Evolutionary conservation across 2,329 filamentous ascomycete genomes (phyloP), one percentile per base, ranked within the genome.

Genomic region (Fusarium sp.): DNA sequence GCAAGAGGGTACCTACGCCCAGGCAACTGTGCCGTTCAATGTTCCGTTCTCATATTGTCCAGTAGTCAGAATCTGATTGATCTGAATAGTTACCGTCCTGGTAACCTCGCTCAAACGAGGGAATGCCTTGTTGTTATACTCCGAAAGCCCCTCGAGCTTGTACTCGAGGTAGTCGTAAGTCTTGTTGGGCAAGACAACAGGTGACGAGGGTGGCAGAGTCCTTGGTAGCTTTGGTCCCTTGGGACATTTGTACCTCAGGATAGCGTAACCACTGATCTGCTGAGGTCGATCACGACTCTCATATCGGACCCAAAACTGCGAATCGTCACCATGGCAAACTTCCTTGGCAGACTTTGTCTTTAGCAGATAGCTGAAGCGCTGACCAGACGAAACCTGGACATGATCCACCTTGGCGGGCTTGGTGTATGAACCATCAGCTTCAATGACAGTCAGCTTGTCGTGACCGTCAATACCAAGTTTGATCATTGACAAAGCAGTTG

Each of bases 101-200:
- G 86, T 88, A 9, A 89, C 87, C 43, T 88, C 85, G 6, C 77
- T 77, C 4, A 86, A 77, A 1, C 79, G 76, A 0, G 86, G 86
- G 38, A 85, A 82, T 62, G 21, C 32, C 12, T 13, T 15, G 8
- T 57, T 47, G 4, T 64, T 47, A 3, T 18, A 28, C 3, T 64
- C 23, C 0, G 67, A 61, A 2, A 74, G 33, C 0, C 52, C 42
- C 23, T 69, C 23, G 9, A 75, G 32, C 5, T 83, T 82, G 64
- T 87, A 87, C 62, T 88, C 85, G 6, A 85, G 78, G 80, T 85
- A 88, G 46, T 81, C 73, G 28, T 75, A 78, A 0, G 81, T 79
- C 3, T 80, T 75, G 1, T 79, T 72, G 0, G 85, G 81, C 2
- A 87, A 67, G 1, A 60, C 66, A 28, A 86, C 66, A 0, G 78